Evolutionary conservation across 768 basidiomycete species (phyloP).

Genomic region (Podaxis sp.): DNA sequence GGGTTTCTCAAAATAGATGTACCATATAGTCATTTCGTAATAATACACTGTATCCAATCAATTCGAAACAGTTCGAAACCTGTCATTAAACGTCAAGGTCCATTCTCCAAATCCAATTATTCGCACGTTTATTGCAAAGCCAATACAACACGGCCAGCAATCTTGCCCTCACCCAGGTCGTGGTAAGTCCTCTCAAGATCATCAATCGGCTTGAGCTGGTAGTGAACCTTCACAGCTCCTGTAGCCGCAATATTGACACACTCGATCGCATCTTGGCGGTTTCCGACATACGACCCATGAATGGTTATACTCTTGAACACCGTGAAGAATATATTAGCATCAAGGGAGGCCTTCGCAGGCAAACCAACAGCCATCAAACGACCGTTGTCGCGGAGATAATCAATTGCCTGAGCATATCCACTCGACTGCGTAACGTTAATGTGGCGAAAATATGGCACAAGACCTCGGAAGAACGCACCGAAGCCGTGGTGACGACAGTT

Average conservation of each 20-base stretch:
- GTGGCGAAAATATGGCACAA: too few species aligned
- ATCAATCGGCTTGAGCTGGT: slow-evolving; percentile 41
- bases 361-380: slow-evolving; percentile 80
- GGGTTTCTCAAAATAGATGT: too few species aligned
- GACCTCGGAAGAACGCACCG: slow-evolving; percentile 26
- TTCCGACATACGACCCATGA: slow-evolving; percentile 57
- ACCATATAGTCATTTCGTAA: too few species aligned
- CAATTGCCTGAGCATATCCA: slow-evolving; percentile 56
- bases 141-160: slow-evolving; percentile 9
- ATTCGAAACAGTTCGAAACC: neutral
- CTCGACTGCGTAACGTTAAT: slow-evolving; percentile 24
- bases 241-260: slow-evolving; percentile 73
- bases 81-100: neutral
- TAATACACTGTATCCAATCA: too few species aligned
- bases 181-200: slow-evolving; percentile 50
- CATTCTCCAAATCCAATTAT: neutral
- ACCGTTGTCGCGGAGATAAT: slow-evolving; percentile 75
- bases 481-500: slow-evolving; percentile 60
- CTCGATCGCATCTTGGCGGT: slow-evolving; percentile 82
- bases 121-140: neutral
- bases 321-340: slow-evolving; percentile 70
- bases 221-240: slow-evolving; percentile 69
- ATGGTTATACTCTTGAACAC: slow-evolving; percentile 65
- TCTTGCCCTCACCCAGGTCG: slow-evolving; percentile 36
- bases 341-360: slow-evolving; percentile 59